Evolutionary conservation across 2,329 filamentous ascomycete genomes (phyloP).

Genomic region (Zymoseptoria pseudotritici): DNA sequence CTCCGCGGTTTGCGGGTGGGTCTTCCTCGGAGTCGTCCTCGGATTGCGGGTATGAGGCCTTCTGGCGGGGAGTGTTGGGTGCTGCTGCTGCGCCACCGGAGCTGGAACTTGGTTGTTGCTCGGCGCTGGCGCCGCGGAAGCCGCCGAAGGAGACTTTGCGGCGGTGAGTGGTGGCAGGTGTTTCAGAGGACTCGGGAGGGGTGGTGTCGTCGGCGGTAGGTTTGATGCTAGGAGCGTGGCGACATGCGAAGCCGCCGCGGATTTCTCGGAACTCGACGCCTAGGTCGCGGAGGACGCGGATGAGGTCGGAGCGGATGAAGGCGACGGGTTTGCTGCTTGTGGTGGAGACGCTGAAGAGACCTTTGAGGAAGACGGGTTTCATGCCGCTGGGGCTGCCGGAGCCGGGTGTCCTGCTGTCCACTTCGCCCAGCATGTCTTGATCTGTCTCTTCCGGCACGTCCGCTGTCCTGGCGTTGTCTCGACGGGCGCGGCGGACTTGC

Average conservation of each 20-base stretch:
- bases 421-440: slow-evolving; percentile 58
- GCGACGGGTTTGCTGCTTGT: slow-evolving; percentile 85
- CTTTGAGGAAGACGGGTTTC: slow-evolving; percentile 93
- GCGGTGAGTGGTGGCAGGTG: slow-evolving; percentile 53
- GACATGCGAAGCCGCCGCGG: slow-evolving; percentile 85
- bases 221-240: slow-evolving; percentile 80
- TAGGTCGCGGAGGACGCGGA: slow-evolving; percentile 77
- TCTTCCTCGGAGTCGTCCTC: slow-evolving; percentile 27
- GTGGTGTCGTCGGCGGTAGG: slow-evolving; percentile 38
- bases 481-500: slow-evolving; percentile 68
- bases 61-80: slow-evolving; percentile 50
- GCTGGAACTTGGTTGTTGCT: slow-evolving; percentile 43
- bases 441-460: slow-evolving; percentile 90
- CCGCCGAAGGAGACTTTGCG: slow-evolving; percentile 81
- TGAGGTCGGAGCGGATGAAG: slow-evolving; percentile 82
- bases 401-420: slow-evolving; percentile 41
- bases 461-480: slow-evolving; percentile 48
- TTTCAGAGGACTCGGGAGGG: slow-evolving; percentile 46
- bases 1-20: slow-evolving; percentile 25
- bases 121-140: slow-evolving; percentile 59
- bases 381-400: slow-evolving; percentile 63
- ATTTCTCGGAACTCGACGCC: slow-evolving; percentile 91
- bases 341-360: slow-evolving; percentile 92
- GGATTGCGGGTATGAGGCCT: slow-evolving; percentile 75
- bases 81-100: slow-evolving; percentile 46